Evolutionary conservation across 257 asterid genomes (phyloP).

Genomic region (Solanum chiquidenum): DNA sequence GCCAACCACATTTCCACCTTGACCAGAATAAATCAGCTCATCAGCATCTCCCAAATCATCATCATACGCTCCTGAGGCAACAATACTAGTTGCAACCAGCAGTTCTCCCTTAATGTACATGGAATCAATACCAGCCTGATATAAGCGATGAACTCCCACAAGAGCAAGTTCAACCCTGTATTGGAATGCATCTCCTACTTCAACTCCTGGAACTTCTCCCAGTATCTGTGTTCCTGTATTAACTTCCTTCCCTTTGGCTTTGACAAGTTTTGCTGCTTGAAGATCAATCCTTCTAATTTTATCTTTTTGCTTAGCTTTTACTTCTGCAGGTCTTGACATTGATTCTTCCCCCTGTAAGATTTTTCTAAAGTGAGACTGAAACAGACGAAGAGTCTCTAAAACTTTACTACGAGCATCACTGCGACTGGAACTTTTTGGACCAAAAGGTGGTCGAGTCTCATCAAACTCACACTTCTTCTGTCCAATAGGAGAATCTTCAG

Average conservation of each 20-base stretch:
- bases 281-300: conserved; percentile 52
- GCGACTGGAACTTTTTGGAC: conserved; percentile 32
- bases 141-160: conserved; percentile 69
- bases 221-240: conserved; percentile 28
- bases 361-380: conserved; percentile 53
- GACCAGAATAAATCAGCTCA: conserved; percentile 62
- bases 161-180: conserved; percentile 75
- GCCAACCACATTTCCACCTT: conserved; percentile 58
- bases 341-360: conserved; percentile 75
- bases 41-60: conserved; percentile 61
- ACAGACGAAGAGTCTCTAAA: conserved; percentile 56
- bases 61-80: conserved; percentile 65
- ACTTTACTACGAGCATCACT: conserved; percentile 72
- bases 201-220: conserved; percentile 51
- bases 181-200: conserved; percentile 84
- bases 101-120: conserved; percentile 16
- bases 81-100: conserved; percentile 59
- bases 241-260: conserved; percentile 34
- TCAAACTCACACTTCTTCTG: conserved; percentile 8
- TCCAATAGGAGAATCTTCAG: conserved; percentile 12
- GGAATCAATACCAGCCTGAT: conserved; percentile 69
- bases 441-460: conserved; percentile 47
- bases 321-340: conserved; percentile 25
- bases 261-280: conserved; percentile 31
- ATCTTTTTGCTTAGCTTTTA: conserved; percentile 1